Evolutionary conservation across 495 filamentous ascomycete genomes (phyloP), one percentile per base, ranked within the genome.

Genomic region (Talaromyces thailandensis): DNA sequence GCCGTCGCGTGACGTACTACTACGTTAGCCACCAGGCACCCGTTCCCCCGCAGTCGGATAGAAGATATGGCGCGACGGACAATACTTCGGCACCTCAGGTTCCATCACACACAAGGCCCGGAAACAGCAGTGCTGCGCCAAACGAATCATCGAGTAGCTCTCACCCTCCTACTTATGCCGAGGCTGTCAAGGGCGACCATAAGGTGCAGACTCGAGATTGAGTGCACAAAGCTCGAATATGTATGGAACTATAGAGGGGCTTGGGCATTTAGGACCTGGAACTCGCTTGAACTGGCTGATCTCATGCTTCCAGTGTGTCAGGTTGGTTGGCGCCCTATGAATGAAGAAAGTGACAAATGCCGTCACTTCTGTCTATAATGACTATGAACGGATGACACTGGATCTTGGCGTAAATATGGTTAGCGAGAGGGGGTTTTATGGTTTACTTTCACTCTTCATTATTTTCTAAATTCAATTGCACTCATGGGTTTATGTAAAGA

Each of bases 171-270:
- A 90, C 87, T 24, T 95, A 95, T 76, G 86, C 87, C 50, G 89
- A 94, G 76, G 91, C 91, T 37, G 87, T 95, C 37, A 86, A 84
- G 71, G 92, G 91, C 12, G 93, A 96, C 70, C 70, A 96, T 70
- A 97, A 97, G 81, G 77, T 96, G 43, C 93, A 96, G 82, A 82
- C 76, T 3, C 77, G 81, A 35, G 85, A 90, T 62, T 90, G 83
- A 62, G 56, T 21, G 43, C 1, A 18, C 2, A 3, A 2, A 5
- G 43, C 16, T 7, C 6, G 43, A 21, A 48, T 18, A 2, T 6
- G 6, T 9, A 3, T 9, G 0, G 1, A 48, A 21, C 6, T 48
- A 48, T 21, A 48, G 21, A 9, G 8, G n/a, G 6, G 16, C n/a
- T 43, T 21, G 43, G 40, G 5, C 6, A 45, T 21, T 21, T 7